Conservation (phyloP, 352 stramenopile genomes). For the Pythium rhizo-oryzae region DNA sequence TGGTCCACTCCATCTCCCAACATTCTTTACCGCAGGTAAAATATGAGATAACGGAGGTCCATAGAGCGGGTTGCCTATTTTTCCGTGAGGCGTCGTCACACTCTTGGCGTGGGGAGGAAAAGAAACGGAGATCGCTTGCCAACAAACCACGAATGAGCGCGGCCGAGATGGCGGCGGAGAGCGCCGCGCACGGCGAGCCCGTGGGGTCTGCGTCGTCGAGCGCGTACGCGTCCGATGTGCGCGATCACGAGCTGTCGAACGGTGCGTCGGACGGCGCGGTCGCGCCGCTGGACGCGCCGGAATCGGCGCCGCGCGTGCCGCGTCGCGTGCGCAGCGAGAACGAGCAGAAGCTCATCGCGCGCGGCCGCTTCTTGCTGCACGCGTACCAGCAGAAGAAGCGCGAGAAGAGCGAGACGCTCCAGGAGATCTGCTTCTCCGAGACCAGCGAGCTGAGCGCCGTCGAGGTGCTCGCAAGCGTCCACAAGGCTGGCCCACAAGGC, state of each 20-base stretch:
- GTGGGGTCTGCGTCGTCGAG: constrained; percentile 5
- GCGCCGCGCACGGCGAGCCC: constrained; percentile 17
- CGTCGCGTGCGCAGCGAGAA: constrained; percentile 12
- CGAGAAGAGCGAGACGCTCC: constrained; percentile 27
- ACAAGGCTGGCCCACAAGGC: not conserved
- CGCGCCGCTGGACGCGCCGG: not conserved
- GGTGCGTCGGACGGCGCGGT: constrained; percentile 14
- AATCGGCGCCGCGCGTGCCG: not conserved
- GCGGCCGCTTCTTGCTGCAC: constrained; percentile 44
- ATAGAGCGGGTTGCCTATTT: constrained; percentile 29
- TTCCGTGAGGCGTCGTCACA: constrained; percentile 11
- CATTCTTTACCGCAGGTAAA: constrained; percentile 5
- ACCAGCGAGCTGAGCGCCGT: constrained; percentile 15
- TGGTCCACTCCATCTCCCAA: constrained; percentile 8
- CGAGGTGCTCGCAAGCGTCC: constrained; percentile 13
- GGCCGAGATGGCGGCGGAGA: constrained; percentile 28
- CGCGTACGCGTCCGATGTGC: constrained; percentile 17
- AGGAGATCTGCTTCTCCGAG: constrained; percentile 26
- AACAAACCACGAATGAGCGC: constrained; percentile 16
- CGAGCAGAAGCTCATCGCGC: constrained; percentile 48
- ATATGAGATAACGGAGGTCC: constrained; percentile 14
- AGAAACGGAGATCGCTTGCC: constrained; percentile 22
- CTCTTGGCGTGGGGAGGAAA: constrained; percentile 2
- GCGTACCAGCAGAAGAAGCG: constrained; percentile 51
- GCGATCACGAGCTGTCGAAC: constrained; percentile 25